These are phyloP conservation scores for Exophiala spinifera DNA, from an alignment of 2,329 filamentous ascomycete genomes.

Conservation along the genomic window DNA sequence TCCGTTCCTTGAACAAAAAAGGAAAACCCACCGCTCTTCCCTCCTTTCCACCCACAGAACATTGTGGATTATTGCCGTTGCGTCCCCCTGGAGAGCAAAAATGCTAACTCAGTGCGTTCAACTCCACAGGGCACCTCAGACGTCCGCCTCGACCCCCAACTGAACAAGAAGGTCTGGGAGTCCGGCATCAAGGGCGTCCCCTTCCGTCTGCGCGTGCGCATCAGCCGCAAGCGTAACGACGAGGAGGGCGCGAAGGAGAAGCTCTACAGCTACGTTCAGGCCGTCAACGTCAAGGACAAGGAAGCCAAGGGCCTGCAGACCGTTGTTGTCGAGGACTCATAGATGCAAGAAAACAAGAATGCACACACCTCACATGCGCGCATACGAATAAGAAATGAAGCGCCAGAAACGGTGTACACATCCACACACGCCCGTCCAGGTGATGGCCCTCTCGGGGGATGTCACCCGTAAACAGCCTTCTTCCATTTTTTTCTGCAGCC, in stretches of 20 bases:
- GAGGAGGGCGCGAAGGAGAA: constrained; percentile 99
- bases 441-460: too few relatives aligned
- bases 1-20: too few relatives aligned
- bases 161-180: constrained; percentile 99
- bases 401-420: too few relatives aligned
- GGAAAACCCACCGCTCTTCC: constrained; percentile 18
- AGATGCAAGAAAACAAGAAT: constrained; percentile 27
- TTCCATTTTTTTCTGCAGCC: too few relatives aligned
- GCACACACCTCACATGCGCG: too few relatives aligned
- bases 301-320: constrained; percentile 97
- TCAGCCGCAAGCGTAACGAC: constrained; percentile 99
- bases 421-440: too few relatives aligned
- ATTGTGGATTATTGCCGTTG: too few relatives aligned
- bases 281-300: constrained; percentile 85
- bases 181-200: constrained; percentile 97
- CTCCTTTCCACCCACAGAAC: too few relatives aligned
- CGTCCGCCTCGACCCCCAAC: constrained; percentile 94
- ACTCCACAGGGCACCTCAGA: constrained; percentile 78
- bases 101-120: not conserved
- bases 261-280: constrained; percentile 99
- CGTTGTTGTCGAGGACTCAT: constrained; percentile 71
- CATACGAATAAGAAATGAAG: too few relatives aligned
- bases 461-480: too few relatives aligned
- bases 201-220: constrained; percentile 94
- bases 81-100: too few relatives aligned